A percentile compares a stretch with the other conserved stretches of the same genome.
phyloP scores from a whole-genome alignment of 2,329 filamentous ascomycete genomes.

The Colletotrichum sojae region DNA sequence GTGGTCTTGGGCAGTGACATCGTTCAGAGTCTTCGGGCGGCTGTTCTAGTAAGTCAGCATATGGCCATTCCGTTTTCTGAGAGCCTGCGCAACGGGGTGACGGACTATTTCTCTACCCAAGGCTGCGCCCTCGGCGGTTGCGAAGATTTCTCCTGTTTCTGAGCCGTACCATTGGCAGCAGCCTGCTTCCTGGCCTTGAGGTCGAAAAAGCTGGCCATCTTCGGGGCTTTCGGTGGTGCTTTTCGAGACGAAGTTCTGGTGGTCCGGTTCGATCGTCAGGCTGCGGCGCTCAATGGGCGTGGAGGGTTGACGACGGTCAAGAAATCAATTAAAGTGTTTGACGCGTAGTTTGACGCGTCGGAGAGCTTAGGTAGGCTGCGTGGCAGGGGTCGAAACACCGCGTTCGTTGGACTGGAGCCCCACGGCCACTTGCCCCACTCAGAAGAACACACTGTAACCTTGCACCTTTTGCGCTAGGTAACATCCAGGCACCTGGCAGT shows the following conservation, averaged over 20 bases:
- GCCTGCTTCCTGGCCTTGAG: conserved; percentile 90
- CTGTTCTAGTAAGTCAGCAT: conserved; percentile 61
- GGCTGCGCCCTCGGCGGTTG: conserved; percentile 80
- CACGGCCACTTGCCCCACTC: conserved; percentile 26
- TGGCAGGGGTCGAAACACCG: conserved; percentile 20
- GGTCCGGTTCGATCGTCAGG: background rate
- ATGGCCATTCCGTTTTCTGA: background rate
- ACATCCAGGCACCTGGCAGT: too few species aligned
- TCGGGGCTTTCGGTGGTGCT: background rate
- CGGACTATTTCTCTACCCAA: conserved; percentile 99
- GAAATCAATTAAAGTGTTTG: conserved; percentile 39
- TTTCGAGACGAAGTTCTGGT: background rate
- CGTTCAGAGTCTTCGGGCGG: conserved; percentile 91
- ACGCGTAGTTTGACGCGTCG: conserved; percentile 36
- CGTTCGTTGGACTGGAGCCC: conserved; percentile 14
- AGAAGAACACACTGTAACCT: too few species aligned
- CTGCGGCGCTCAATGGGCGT: conserved; percentile 2
- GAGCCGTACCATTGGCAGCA: conserved; percentile 73
- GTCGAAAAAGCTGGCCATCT: conserved; percentile 95
- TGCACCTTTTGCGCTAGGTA: background rate
- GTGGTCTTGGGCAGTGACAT: conserved; percentile 98
- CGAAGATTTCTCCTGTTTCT: conserved; percentile 75
- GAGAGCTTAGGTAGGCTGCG: conserved; percentile 13
- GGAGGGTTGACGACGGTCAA: conserved; percentile 7
- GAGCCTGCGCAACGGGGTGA: conserved; percentile 24